Percentiles rank a stretch among this genome's conserved stretches.
Conservation (phyloP, 352 stramenopile genomes). For the Phytophthora brassicae region DNA sequence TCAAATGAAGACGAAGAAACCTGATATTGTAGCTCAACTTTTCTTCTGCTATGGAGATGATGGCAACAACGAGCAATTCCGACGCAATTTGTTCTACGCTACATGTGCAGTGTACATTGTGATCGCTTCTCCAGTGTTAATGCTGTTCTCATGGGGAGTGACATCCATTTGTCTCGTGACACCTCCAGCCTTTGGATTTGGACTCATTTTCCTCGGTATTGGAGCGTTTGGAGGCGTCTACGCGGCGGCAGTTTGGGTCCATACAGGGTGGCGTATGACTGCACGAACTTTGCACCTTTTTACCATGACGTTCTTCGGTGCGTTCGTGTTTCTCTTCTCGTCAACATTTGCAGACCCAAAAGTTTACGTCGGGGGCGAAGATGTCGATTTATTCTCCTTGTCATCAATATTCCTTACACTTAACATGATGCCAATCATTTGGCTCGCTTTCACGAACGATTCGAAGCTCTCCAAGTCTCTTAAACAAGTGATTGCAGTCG, state of each 20-base stretch:
- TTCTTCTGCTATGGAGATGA: conserved; percentile 84
- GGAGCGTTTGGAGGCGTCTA: conserved; percentile 46
- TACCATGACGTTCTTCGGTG: conserved; percentile 47
- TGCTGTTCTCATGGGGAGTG: conserved; percentile 75
- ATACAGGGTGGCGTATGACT: conserved; percentile 85
- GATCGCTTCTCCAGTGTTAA: conserved; percentile 53
- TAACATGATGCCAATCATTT: conserved; percentile 91
- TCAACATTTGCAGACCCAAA: conserved; percentile 78
- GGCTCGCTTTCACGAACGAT: conserved; percentile 90
- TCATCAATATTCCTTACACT: conserved; percentile 80
- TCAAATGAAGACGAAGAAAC: conserved; percentile 23
- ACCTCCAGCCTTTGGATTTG: conserved; percentile 77
- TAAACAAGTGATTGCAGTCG: conserved; percentile 73
- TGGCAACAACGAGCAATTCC: conserved; percentile 59
- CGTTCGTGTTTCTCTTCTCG: conserved; percentile 82
- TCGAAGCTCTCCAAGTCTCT: conserved; percentile 84
- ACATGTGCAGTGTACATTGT: conserved; percentile 56
- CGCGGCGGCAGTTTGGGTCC: conserved; percentile 56
- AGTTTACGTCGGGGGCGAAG: conserved; percentile 64
- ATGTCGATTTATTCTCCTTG: conserved; percentile 80
- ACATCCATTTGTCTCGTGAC: conserved; percentile 70
- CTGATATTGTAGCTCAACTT: conserved; percentile 68
- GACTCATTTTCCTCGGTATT: conserved; percentile 73
- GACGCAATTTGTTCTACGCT: conserved; percentile 81
- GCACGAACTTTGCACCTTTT: conserved; percentile 56